phyloP scores from a whole-genome alignment of 1,284 basidiomycete species.

The Leucoagaricus sp. region DNA sequence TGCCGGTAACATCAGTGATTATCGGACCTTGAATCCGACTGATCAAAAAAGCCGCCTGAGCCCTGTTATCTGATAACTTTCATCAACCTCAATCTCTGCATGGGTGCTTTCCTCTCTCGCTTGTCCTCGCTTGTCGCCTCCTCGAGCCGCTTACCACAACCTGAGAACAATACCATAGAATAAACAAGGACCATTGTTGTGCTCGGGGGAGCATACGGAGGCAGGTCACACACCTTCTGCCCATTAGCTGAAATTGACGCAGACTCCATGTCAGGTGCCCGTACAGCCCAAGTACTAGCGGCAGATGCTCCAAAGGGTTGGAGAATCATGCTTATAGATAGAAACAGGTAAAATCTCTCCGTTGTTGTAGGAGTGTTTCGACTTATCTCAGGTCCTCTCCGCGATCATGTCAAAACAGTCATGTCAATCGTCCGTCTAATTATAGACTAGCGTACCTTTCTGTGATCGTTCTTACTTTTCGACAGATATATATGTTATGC shows the following conservation, averaged over 20 bases:
- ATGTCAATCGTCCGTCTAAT: slow-evolving; percentile 1
- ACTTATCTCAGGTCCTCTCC: neutral
- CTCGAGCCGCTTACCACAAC: neutral
- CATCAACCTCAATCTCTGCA: slow-evolving; percentile 14
- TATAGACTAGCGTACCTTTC: slow-evolving; percentile 4
- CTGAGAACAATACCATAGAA: neutral
- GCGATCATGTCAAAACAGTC: neutral
- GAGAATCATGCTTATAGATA: slow-evolving; percentile 71
- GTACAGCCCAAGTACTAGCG: slow-evolving; percentile 60
- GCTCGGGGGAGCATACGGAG: slow-evolving; percentile 64
- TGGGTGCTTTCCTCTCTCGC: slow-evolving; percentile 24
- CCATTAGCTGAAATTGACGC: neutral
- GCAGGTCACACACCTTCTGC: slow-evolving; percentile 35
- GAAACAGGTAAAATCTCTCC: slow-evolving; percentile 53
- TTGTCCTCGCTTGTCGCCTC: slow-evolving; percentile 1
- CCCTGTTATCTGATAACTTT: slow-evolving; percentile 21
- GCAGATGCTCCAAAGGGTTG: slow-evolving; percentile 57
- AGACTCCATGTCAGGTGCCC: slow-evolving; percentile 34
- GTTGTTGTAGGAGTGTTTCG: neutral
- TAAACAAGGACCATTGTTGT: slow-evolving; percentile 52
- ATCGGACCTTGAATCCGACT: neutral
- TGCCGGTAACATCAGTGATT: neutral
- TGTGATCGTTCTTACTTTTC: slow-evolving; percentile 47
- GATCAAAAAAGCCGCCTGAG: neutral
- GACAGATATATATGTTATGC: slow-evolving; percentile 64